These are phyloP conservation scores for Elsinoe australis DNA, from an alignment of 2,329 filamentous ascomycete species.

Conservation along the genomic window DNA sequence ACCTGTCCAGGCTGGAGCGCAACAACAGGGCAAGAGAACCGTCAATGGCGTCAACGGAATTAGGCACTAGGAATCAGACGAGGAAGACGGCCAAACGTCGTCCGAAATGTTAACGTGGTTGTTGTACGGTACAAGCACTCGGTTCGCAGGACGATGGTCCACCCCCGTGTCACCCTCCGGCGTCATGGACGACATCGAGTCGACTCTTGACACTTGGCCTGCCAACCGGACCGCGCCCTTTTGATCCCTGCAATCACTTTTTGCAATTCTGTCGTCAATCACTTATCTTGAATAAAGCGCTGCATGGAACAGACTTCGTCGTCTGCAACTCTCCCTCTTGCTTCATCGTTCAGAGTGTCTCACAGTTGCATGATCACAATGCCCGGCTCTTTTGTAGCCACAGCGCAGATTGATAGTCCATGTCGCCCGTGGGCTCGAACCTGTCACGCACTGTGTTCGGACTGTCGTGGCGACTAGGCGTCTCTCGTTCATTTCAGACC, in stretches of 20 bases:
- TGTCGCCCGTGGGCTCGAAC: background rate
- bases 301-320: slow-evolving; percentile 19
- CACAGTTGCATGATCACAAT: slow-evolving; percentile 13
- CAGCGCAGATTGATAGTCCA: slow-evolving; percentile 16
- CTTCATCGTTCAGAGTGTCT: slow-evolving; percentile 1
- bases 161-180: no score
- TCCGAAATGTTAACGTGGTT: no score
- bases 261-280: background rate
- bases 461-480: background rate
- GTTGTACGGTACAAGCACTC: no score
- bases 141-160: no score
- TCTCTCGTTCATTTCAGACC: slow-evolving; percentile 18
- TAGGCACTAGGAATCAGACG: slow-evolving; percentile 22
- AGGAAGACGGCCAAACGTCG: no score
- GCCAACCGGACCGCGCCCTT: no score
- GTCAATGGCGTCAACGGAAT: slow-evolving; percentile 26
- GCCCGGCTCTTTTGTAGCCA: background rate
- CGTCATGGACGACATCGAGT: no score
- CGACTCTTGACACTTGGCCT: no score
- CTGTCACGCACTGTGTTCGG: slow-evolving; percentile 5
- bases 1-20: slow-evolving; percentile 24
- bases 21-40: slow-evolving; percentile 24
- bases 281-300: slow-evolving; percentile 6
- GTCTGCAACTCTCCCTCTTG: slow-evolving; percentile 18
- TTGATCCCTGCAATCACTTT: slow-evolving; percentile 15